phyloP scores from a whole-genome alignment of 2,329 filamentous ascomycete genomes.

The Aspergillus thermomutatus region DNA sequence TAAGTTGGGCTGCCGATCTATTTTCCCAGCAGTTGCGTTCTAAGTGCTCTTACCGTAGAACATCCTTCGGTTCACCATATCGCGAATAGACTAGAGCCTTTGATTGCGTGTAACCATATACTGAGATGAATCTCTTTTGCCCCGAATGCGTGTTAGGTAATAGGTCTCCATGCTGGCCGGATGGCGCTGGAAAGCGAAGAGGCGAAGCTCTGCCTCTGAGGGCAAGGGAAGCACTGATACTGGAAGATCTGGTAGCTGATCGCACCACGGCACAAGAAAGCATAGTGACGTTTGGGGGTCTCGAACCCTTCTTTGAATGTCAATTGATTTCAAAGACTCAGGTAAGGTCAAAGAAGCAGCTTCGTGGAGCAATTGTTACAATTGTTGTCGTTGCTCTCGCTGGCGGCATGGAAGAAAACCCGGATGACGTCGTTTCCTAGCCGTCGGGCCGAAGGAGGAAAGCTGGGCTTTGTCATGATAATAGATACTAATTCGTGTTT shows the following conservation, averaged over 20 bases:
- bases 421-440: conserved; percentile 20
- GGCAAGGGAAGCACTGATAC: conserved; percentile 8
- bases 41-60: conserved; percentile 35
- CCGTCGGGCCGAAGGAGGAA: conserved; percentile 19
- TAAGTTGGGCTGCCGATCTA: neutral
- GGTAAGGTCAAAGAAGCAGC: neutral
- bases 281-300: conserved; percentile 17
- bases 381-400: neutral
- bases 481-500: neutral
- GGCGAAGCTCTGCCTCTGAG: conserved; percentile 12
- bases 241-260: conserved; percentile 16
- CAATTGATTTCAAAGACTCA: neutral
- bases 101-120: conserved; percentile 49
- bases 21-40: neutral
- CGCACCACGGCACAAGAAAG: conserved; percentile 24
- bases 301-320: neutral
- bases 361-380: neutral
- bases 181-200: conserved; percentile 5
- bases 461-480: neutral
- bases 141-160: conserved; percentile 10
- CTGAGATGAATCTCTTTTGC: conserved; percentile 39
- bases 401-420: conserved; percentile 4
- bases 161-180: conserved; percentile 1
- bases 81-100: conserved; percentile 48
- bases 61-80: conserved; percentile 49